Conservation (phyloP, 441 rosid species). For the Erodium texanum region DNA sequence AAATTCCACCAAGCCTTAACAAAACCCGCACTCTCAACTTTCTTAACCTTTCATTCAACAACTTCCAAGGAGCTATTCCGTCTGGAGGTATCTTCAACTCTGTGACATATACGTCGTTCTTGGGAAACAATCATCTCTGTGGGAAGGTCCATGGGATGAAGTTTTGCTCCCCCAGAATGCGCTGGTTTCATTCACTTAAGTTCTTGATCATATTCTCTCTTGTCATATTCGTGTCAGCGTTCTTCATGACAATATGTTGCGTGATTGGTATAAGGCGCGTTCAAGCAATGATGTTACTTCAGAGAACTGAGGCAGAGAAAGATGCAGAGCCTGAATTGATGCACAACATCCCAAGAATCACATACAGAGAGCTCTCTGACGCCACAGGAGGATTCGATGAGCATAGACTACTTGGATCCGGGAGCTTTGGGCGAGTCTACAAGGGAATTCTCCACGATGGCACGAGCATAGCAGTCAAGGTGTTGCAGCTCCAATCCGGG, state of each 20-base stretch:
- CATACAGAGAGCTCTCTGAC: constrained; percentile 33
- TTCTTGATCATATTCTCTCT: constrained; percentile 20
- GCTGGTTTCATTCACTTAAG: constrained; percentile 20
- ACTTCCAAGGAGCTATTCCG: constrained; percentile 30
- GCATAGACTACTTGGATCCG: constrained; percentile 27
- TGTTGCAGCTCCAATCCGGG: constrained; percentile 27
- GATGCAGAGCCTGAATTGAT: constrained; percentile 12
- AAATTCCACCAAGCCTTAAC: constrained; percentile 26
- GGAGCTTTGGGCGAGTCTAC: constrained; percentile 31
- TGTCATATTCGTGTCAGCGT: constrained; percentile 21
- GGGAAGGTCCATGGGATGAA: constrained; percentile 18
- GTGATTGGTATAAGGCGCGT: constrained; percentile 21
- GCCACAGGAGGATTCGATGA: constrained; percentile 31
- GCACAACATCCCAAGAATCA: constrained; percentile 39
- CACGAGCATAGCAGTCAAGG: constrained; percentile 30
- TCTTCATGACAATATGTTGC: constrained; percentile 23
- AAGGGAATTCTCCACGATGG: constrained; percentile 32
- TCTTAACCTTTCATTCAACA: constrained; percentile 28
- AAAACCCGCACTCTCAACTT: constrained; percentile 22
- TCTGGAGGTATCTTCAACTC: constrained; percentile 27
- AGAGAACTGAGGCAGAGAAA: constrained; percentile 8
- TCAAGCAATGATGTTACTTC: constrained; percentile 23
- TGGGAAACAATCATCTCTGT: constrained; percentile 29
- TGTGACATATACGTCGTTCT: constrained; percentile 23
- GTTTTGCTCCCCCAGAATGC: constrained; percentile 17